A percentile compares a stretch with the other conserved stretches of the same genome.
Conservation (phyloP, 2,329 filamentous ascomycete genomes). For the Fusarium floridanum region DNA sequence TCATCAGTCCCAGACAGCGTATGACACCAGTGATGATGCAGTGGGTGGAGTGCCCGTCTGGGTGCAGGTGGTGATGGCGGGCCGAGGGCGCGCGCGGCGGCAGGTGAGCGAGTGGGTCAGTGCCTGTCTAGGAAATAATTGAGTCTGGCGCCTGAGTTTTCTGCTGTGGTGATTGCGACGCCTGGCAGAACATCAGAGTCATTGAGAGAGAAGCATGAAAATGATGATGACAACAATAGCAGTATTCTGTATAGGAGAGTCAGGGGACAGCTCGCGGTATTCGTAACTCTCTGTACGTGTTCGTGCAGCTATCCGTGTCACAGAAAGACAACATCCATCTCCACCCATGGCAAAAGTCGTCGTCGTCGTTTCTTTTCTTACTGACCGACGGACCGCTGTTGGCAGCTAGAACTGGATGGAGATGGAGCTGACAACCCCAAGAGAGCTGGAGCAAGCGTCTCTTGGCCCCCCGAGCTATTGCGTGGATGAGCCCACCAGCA, state of each 20-base stretch:
- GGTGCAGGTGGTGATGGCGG: constrained; percentile 23
- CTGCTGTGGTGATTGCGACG: constrained; percentile 2
- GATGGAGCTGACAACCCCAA: neutral
- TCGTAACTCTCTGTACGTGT: constrained; percentile 28
- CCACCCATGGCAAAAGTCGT: neutral
- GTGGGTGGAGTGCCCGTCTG: constrained; percentile 1
- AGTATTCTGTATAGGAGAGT: neutral
- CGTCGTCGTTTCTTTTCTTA: constrained; percentile 4
- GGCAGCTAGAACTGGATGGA: neutral
- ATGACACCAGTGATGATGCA: constrained; percentile 13
- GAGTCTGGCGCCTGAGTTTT: constrained; percentile 12
- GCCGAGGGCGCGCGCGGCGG: constrained; percentile 33
- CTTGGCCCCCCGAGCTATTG: neutral
- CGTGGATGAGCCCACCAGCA: constrained; percentile 26
- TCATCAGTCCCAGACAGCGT: constrained; percentile 20
- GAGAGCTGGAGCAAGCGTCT: constrained; percentile 3
- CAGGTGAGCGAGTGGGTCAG: constrained; percentile 10
- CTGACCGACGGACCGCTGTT: constrained; percentile 10
- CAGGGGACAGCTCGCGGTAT: neutral
- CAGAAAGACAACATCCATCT: constrained; percentile 20
- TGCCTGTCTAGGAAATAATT: constrained; percentile 2
- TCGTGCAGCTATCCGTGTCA: constrained; percentile 35
- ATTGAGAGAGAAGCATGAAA: neutral
- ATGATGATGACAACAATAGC: neutral
- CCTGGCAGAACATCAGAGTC: constrained; percentile 3